phyloP scores from a whole-genome alignment of 2,329 filamentous ascomycete species.

The Pseudogymnoascus sp. region DNA sequence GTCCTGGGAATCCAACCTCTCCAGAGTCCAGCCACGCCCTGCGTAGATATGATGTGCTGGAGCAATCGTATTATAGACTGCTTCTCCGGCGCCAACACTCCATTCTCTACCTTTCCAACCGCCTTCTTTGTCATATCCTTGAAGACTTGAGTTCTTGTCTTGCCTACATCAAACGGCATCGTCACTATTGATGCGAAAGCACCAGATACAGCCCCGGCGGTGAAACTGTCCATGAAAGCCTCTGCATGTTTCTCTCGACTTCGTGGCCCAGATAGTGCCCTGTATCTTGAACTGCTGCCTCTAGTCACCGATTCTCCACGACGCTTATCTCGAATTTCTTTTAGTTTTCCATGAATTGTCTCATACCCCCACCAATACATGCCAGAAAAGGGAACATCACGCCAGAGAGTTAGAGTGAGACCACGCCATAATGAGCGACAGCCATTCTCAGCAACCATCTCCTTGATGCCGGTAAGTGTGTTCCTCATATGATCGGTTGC shows the following conservation, averaged over 20 bases:
- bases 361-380: constrained; percentile 99
- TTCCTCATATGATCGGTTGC: constrained; percentile 64
- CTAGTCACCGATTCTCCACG: constrained; percentile 34
- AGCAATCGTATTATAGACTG: constrained; percentile 72
- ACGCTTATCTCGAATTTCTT: constrained; percentile 53
- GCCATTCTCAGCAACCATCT: constrained; percentile 71
- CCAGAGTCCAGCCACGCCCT: constrained; percentile 76
- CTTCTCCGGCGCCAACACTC: constrained; percentile 54
- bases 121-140: constrained; percentile 38
- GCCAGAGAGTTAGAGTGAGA: constrained; percentile 83
- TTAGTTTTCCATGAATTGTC: constrained; percentile 62
- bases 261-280: constrained; percentile 44
- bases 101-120: constrained; percentile 27
- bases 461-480: constrained; percentile 64
- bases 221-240: constrained; percentile 81
- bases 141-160: constrained; percentile 84
- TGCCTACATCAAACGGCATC: constrained; percentile 94
- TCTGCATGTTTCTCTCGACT: constrained; percentile 61
- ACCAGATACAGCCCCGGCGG: constrained; percentile 75
- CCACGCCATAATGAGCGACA: constrained; percentile 84
- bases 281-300: constrained; percentile 26
- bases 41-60: constrained; percentile 82
- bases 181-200: constrained; percentile 80
- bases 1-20: constrained; percentile 86
- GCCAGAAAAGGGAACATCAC: constrained; percentile 92